These are phyloP conservation scores for Aeschynomene evenia DNA, from an alignment of 306 rosid species.

Conservation along the genomic window DNA sequence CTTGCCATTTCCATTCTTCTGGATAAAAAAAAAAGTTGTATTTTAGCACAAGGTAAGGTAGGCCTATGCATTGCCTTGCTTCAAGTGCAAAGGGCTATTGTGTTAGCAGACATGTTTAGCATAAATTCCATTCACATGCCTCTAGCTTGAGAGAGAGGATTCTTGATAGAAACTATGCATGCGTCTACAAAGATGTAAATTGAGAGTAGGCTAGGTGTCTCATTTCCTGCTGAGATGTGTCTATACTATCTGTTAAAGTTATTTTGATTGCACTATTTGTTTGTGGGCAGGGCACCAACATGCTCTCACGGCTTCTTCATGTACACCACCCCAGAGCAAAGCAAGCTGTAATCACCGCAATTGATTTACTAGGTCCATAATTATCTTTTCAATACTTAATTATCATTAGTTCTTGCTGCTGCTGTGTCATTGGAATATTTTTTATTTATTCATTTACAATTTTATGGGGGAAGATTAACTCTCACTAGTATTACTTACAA, in stretches of 20 bases:
- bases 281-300: constrained; percentile 79
- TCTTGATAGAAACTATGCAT: background rate
- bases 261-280: constrained; percentile 19
- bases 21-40: too few species aligned
- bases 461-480: background rate
- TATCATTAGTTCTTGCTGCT: constrained; percentile 14
- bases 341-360: constrained; percentile 97
- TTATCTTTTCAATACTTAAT: constrained; percentile 19
- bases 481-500: background rate
- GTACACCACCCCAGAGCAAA: constrained; percentile 88
- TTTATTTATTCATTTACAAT: background rate
- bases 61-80: too few species aligned
- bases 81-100: too few species aligned
- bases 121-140: too few species aligned
- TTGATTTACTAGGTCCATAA: constrained; percentile 79
- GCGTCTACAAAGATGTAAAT: constrained; percentile 7
- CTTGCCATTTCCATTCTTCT: too few species aligned
- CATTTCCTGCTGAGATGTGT: background rate
- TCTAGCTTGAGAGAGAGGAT: too few species aligned
- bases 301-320: constrained; percentile 93
- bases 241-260: constrained; percentile 14
- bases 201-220: background rate
- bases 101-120: too few species aligned
- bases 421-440: background rate
- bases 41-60: too few species aligned